These are phyloP conservation scores for Trifolium subterraneum DNA, from an alignment of 306 rosid genomes.

Conservation along the genomic window DNA sequence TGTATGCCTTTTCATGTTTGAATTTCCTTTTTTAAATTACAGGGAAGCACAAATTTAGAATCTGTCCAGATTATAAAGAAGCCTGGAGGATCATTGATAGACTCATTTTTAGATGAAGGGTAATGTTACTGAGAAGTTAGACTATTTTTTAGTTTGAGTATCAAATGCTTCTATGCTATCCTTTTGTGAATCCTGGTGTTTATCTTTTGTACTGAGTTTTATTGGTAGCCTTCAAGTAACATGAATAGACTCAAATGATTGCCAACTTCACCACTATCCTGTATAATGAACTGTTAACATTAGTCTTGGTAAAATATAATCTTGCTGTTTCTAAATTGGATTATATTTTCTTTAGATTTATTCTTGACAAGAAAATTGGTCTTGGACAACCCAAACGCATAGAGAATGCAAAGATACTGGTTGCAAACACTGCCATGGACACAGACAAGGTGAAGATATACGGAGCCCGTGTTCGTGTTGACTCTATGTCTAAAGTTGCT, in stretches of 20 bases:
- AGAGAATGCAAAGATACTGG: slow-evolving; percentile 86
- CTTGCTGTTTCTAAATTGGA: slow-evolving; percentile 41
- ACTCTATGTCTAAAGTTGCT: slow-evolving; percentile 93
- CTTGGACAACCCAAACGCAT: slow-evolving; percentile 96
- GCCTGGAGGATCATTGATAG: slow-evolving; percentile 92
- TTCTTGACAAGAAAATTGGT: slow-evolving; percentile 97
- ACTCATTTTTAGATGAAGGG: slow-evolving; percentile 99
- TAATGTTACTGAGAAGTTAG: slow-evolving; percentile 29
- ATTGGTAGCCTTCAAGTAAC: background rate
- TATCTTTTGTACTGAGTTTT: slow-evolving; percentile 28
- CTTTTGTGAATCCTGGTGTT: background rate
- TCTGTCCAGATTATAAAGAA: slow-evolving; percentile 93
- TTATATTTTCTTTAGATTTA: slow-evolving; percentile 63
- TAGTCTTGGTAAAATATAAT: background rate
- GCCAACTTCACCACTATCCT: slow-evolving; percentile 9
- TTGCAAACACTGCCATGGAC: slow-evolving; percentile 96
- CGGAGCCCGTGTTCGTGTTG: slow-evolving; percentile 95
- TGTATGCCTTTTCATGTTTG: slow-evolving; percentile 20
- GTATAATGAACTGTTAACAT: background rate
- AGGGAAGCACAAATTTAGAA: slow-evolving; percentile 99
- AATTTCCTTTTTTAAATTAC: slow-evolving; percentile 50
- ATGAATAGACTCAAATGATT: slow-evolving; percentile 3
- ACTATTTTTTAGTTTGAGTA: slow-evolving; percentile 4
- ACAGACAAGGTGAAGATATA: slow-evolving; percentile 93
- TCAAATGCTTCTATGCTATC: slow-evolving; percentile 13